Conservation (phyloP, 1,284 basidiomycete species). For the Heterobasidion parviporum region DNA sequence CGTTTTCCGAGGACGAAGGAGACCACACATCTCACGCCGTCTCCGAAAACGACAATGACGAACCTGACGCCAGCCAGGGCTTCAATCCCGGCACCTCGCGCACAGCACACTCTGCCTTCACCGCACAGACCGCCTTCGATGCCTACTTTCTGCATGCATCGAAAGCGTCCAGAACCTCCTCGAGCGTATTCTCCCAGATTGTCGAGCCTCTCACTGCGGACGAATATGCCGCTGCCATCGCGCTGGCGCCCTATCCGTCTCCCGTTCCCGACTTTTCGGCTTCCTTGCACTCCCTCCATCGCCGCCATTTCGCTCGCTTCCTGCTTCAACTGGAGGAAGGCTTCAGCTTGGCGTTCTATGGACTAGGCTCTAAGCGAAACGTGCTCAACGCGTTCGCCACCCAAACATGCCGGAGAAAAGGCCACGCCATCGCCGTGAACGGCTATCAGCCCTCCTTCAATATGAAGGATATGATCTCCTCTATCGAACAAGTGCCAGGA, state of each 20-base stretch:
- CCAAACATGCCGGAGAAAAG: slow-evolving; percentile 41
- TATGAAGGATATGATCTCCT: slow-evolving; percentile 61
- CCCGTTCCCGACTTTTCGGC: slow-evolving; percentile 20
- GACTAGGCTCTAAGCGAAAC: slow-evolving; percentile 77
- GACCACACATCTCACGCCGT: not conserved
- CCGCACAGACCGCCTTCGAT: slow-evolving; percentile 53
- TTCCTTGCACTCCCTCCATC: slow-evolving; percentile 20
- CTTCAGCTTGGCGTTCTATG: slow-evolving; percentile 83
- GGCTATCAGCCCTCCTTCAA: slow-evolving; percentile 67
- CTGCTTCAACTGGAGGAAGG: slow-evolving; percentile 67
- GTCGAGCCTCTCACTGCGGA: slow-evolving; percentile 60
- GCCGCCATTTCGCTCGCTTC: slow-evolving; percentile 52
- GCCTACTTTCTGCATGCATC: slow-evolving; percentile 70
- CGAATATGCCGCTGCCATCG: slow-evolving; percentile 47
- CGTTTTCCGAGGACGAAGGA: not conserved
- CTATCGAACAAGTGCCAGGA: slow-evolving; percentile 58
- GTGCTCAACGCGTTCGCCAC: slow-evolving; percentile 69
- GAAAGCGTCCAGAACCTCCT: slow-evolving; percentile 61
- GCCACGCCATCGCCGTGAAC: slow-evolving; percentile 75
- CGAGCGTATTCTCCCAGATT: slow-evolving; percentile 67
- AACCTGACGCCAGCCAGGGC: not conserved
- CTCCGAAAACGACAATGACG: not conserved
- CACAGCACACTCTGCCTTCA: not conserved
- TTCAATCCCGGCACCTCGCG: not conserved
- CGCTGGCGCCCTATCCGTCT: slow-evolving; percentile 15